phyloP scores from a whole-genome alignment of 495 filamentous ascomycete genomes.

The Halenospora varia region DNA sequence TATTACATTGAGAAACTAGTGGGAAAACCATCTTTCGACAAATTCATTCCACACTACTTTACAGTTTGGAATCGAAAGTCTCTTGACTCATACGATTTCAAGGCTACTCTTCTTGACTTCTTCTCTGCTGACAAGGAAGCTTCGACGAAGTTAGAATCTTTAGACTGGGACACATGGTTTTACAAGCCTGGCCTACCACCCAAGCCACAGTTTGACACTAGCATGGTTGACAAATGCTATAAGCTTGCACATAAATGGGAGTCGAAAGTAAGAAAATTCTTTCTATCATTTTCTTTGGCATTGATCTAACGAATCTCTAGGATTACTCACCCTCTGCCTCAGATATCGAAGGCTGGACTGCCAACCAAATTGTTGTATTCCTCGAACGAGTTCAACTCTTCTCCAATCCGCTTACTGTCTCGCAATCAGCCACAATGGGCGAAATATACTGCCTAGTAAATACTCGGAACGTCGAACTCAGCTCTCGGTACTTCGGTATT shows the following conservation, averaged over 20 bases:
- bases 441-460: slow-evolving; percentile 62
- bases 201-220: slow-evolving; percentile 86
- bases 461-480: slow-evolving; percentile 80
- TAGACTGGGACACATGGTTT: slow-evolving; percentile 90
- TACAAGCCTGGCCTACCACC: slow-evolving; percentile 81
- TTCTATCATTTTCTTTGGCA: slow-evolving; percentile 1
- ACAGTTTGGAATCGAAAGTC: slow-evolving; percentile 74
- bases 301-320: slow-evolving; percentile 15
- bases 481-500: slow-evolving; percentile 70
- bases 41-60: slow-evolving; percentile 95
- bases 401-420: slow-evolving; percentile 51
- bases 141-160: slow-evolving; percentile 57
- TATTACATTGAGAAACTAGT: slow-evolving; percentile 82
- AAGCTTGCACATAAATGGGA: slow-evolving; percentile 78
- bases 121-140: slow-evolving; percentile 65
- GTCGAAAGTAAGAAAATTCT: too few species aligned
- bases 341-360: slow-evolving; percentile 69
- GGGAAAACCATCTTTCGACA: slow-evolving; percentile 82
- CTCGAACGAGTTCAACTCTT: slow-evolving; percentile 71
- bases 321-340: slow-evolving; percentile 59
- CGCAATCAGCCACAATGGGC: slow-evolving; percentile 64
- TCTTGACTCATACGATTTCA: slow-evolving; percentile 90
- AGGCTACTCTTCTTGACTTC: slow-evolving; percentile 78
- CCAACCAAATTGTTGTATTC: slow-evolving; percentile 88
- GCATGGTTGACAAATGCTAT: slow-evolving; percentile 82